Evolutionary conservation across 805 yeast species (phyloP).

Genomic region (Groenewaldozyma salmanticensis): DNA sequence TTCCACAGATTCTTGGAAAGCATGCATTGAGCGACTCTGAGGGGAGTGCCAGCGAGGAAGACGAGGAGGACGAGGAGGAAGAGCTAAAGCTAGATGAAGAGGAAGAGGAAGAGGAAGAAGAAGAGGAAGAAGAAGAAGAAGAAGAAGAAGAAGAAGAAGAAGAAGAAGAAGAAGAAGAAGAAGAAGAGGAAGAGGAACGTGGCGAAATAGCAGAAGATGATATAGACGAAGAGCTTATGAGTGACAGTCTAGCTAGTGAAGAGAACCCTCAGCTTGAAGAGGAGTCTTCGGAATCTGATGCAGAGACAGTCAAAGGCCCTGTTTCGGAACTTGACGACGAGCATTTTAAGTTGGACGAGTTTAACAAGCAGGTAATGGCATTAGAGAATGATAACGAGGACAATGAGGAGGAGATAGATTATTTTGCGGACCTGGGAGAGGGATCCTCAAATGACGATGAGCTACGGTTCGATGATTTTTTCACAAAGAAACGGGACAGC

Average conservation of each 20-base stretch:
- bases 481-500: conserved; percentile 26
- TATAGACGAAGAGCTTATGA: conserved; percentile 15
- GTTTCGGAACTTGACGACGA: conserved; percentile 56
- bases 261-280: conserved; percentile 23
- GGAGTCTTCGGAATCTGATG: conserved; percentile 18
- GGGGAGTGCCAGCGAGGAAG: conserved; percentile 12
- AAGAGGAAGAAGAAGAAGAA: conserved; percentile 4
- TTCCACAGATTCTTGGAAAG: conserved; percentile 35
- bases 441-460: conserved; percentile 41
- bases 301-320: conserved; percentile 19
- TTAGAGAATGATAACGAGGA: conserved; percentile 42
- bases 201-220: conserved; percentile 21
- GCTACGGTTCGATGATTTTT: conserved; percentile 31
- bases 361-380: conserved; percentile 63
- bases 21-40: conserved; percentile 4
- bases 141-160: conserved; percentile 18
- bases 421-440: conserved; percentile 23
- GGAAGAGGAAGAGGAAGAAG: conserved; percentile 22
- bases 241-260: conserved; percentile 21
- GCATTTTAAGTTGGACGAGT: conserved; percentile 76
- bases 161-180: conserved; percentile 21
- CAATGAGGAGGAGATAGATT: conserved; percentile 40
- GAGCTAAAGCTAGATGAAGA: conserved; percentile 23
- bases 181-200: conserved; percentile 20
- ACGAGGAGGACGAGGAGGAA: conserved; percentile 19